Conservation (phyloP, 2,329 filamentous ascomycete species). For the Cladosporium sp. region DNA sequence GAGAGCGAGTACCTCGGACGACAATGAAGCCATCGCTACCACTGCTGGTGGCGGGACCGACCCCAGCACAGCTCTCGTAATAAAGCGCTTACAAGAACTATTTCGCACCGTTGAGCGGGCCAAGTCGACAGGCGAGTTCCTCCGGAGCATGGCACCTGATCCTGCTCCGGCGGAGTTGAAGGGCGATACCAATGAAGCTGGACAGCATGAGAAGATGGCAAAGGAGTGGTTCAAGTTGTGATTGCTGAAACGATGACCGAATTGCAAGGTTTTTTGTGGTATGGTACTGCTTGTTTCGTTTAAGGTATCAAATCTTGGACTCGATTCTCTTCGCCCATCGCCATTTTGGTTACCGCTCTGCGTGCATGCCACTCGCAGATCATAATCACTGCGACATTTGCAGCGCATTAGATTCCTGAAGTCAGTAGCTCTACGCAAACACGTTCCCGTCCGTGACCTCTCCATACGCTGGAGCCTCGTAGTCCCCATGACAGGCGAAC, state of each 20-base stretch:
- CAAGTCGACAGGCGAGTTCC: neutral
- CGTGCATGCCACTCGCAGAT: neutral
- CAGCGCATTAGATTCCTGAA: neutral
- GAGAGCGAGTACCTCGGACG: neutral
- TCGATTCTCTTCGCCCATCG: too few relatives aligned
- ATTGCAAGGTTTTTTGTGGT: too few relatives aligned
- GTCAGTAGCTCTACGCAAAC: neutral
- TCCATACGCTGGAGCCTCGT: constrained; percentile 51
- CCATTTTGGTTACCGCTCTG: neutral
- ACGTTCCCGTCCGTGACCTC: constrained; percentile 48
- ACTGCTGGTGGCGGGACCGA: neutral
- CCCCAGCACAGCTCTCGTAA: neutral
- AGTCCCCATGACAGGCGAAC: constrained; percentile 65
- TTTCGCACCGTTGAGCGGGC: neutral
- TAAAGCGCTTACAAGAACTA: neutral
- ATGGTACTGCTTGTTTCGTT: too few relatives aligned
- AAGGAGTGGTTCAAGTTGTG: neutral
- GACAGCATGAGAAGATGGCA: neutral
- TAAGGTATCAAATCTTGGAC: too few relatives aligned
- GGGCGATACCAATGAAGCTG: neutral
- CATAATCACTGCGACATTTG: neutral
- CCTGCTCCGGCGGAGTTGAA: neutral
- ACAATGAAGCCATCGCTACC: neutral
- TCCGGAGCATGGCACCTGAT: neutral
- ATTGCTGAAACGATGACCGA: neutral